These are phyloP conservation scores for Schwanniomyces sp. DNA, from an alignment of 805 yeast species.

Conservation along the genomic window DNA sequence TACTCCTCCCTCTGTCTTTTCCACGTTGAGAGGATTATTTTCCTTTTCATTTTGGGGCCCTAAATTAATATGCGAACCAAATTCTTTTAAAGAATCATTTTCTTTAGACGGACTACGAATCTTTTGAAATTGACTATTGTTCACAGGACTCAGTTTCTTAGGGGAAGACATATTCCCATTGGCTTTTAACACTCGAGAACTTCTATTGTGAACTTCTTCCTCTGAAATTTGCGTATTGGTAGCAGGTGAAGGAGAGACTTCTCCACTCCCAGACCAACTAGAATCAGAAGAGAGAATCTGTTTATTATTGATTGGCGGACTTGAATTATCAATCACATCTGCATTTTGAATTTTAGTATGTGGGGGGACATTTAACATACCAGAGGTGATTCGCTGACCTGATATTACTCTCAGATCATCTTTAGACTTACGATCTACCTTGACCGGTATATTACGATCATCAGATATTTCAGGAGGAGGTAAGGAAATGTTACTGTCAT, in stretches of 20 bases:
- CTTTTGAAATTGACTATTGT: too few species aligned
- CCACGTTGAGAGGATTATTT: too few species aligned
- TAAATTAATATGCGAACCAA: background rate
- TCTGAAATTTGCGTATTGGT: background rate
- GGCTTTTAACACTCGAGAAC: background rate
- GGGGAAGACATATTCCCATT: background rate
- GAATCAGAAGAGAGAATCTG: background rate
- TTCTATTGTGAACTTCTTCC: background rate
- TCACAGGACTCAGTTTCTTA: background rate
- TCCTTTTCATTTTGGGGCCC: background rate
- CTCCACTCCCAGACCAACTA: background rate
- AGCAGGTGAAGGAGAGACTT: background rate
- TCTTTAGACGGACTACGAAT: background rate
- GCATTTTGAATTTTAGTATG: constrained; percentile 25
- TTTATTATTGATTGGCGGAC: background rate
- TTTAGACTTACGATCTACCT: constrained; percentile 10
- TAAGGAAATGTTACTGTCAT: constrained; percentile 25
- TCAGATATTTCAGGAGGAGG: constrained; percentile 33
- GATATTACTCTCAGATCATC: constrained; percentile 7
- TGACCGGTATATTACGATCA: constrained; percentile 29
- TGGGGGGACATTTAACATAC: constrained; percentile 39
- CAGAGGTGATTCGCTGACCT: constrained; percentile 36
- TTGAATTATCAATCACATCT: constrained; percentile 6
- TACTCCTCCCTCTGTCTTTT: background rate
- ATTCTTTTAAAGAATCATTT: background rate